Evolutionary conservation across 768 basidiomycete genomes (phyloP).

Genomic region (Leccinum boreale): DNA sequence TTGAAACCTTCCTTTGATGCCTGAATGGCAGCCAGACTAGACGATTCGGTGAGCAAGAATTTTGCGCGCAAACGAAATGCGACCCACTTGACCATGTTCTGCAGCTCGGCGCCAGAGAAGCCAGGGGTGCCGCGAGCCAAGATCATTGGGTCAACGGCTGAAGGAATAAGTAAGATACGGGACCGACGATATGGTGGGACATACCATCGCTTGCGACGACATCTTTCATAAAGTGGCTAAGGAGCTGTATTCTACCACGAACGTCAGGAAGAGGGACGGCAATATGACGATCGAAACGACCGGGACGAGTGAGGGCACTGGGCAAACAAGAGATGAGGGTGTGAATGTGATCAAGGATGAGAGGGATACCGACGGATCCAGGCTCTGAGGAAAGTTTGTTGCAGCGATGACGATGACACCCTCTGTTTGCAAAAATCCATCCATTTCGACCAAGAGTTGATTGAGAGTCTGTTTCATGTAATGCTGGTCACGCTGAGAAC

Average conservation of each 20-base stretch:
- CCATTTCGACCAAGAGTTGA: slow-evolving; percentile 95
- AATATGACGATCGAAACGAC: slow-evolving; percentile 92
- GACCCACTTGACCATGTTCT: slow-evolving; percentile 93
- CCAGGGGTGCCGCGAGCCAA: slow-evolving; percentile 94
- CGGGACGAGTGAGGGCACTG: slow-evolving; percentile 93
- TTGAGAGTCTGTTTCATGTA: slow-evolving; percentile 95
- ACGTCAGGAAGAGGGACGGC: slow-evolving; percentile 95
- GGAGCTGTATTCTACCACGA: slow-evolving; percentile 88
- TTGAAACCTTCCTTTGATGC: slow-evolving; percentile 81
- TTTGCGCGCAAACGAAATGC: background rate
- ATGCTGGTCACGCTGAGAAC: slow-evolving; percentile 78
- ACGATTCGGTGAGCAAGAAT: background rate
- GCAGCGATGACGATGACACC: slow-evolving; percentile 94
- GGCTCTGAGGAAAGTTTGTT: slow-evolving; percentile 95
- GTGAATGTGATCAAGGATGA: background rate
- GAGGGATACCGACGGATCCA: slow-evolving; percentile 69
- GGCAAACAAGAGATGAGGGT: slow-evolving; percentile 13
- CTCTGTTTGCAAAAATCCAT: slow-evolving; percentile 91
- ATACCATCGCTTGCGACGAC: slow-evolving; percentile 61
- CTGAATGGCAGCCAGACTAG: slow-evolving; percentile 87
- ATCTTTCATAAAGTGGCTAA: slow-evolving; percentile 86
- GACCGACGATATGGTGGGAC: slow-evolving; percentile 6
- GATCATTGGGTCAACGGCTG: slow-evolving; percentile 81
- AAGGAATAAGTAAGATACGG: background rate
- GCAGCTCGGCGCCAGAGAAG: slow-evolving; percentile 94